Evolutionary conservation across 768 basidiomycete species (phyloP).

Genomic region (Tubosaeta brunneosetosa): DNA sequence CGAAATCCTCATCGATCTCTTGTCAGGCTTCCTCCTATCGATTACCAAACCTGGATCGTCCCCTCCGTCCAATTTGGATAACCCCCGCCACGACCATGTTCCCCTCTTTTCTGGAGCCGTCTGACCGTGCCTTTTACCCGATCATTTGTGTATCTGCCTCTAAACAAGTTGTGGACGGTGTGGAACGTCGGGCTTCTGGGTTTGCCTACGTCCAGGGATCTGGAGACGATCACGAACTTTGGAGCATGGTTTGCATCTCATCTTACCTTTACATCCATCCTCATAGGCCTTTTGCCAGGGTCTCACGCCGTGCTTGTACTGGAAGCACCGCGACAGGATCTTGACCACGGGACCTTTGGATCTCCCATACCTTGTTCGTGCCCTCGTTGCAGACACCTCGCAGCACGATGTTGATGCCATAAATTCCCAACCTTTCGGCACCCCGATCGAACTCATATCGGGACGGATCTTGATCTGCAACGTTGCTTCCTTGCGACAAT

Average conservation of each 20-base stretch:
- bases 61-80: slow-evolving; percentile 85
- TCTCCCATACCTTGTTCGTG: slow-evolving; percentile 36
- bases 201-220: slow-evolving; percentile 91
- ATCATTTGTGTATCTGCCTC: slow-evolving; percentile 87
- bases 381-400: slow-evolving; percentile 8
- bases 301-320: slow-evolving; percentile 69
- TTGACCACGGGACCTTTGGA: slow-evolving; percentile 44
- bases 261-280: background rate
- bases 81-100: slow-evolving; percentile 62
- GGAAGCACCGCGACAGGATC: slow-evolving; percentile 50
- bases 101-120: slow-evolving; percentile 33
- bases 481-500: slow-evolving; percentile 24
- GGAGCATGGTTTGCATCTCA: slow-evolving; percentile 59
- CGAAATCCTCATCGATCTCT: background rate
- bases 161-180: slow-evolving; percentile 54
- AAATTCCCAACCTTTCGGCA: background rate
- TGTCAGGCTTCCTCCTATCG: slow-evolving; percentile 65
- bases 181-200: slow-evolving; percentile 59
- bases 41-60: slow-evolving; percentile 53
- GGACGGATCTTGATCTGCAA: slow-evolving; percentile 42
- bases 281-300: slow-evolving; percentile 44
- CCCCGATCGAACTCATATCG: slow-evolving; percentile 25
- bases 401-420: background rate
- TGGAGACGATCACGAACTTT: slow-evolving; percentile 92
- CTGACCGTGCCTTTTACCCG: slow-evolving; percentile 47